Evolutionary conservation across 2,329 filamentous ascomycete species (phyloP), one percentile per base, ranked within the genome.

Genomic region (Orbilia blumenaviensis): DNA sequence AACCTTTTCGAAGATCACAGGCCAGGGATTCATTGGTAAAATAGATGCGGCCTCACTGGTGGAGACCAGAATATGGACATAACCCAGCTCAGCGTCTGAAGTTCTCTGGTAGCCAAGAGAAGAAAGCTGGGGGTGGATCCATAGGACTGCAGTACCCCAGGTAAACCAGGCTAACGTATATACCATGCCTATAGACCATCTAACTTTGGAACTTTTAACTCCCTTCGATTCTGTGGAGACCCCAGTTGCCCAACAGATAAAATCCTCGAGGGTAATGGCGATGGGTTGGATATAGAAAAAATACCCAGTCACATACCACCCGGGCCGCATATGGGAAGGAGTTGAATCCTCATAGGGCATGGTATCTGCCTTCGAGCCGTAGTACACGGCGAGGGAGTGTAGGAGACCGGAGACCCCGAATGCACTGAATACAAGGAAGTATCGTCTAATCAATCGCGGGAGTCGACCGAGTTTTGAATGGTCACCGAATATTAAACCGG

Each of bases 51-150:
- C 62, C 25, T 66, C 48, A n/a, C 62, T 56, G 23, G 48, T 56
- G 8, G 62, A 54, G 32, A 54, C 48, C n/a, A 66, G 36, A 44
- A 66, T 56, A 56, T 66, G 62, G n/a, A 66, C 48, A 25, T 66
- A 66, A 5, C 62, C 62, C 5, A 54, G 6, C 10, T 23, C 46
- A 9, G 46, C 14, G 14, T 66, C 62, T 7, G 48, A 54, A 9
- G 38, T 42, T 21, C 62, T 56, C n/a, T 66, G 46, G 36, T 66
- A 66, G 4, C 62, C 62, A 66, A 54, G 48, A 23, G 62, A 50
- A 8, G 62, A 46, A 56, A 66, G 62, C 34, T 66, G 62, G 38
- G 62, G 62, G 46, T 66, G 36, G 10, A 66, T 66, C 62, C 62
- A 66, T 42, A 66, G 29, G 10, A 25, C 48, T 1, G 62, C 34